A percentile compares a stretch with the other conserved stretches of the same genome.
Conservation (phyloP, 129 eudicot species). For the Flaveria ramosissima region DNA sequence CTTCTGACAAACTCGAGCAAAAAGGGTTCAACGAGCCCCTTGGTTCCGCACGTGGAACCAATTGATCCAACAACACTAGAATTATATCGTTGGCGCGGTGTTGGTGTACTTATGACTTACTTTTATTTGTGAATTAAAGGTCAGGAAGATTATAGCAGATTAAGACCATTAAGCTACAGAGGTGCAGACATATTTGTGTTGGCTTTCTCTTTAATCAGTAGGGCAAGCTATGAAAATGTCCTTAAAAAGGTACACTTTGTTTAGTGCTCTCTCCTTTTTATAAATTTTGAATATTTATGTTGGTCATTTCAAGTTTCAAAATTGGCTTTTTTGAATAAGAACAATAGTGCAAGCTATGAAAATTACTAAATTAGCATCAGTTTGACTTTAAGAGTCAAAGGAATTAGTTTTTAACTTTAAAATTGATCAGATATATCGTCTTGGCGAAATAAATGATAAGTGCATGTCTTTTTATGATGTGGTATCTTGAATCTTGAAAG, state of each 20-base stretch:
- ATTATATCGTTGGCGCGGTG: background rate
- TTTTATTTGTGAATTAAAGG: conserved; percentile 42
- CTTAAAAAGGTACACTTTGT: conserved; percentile 80
- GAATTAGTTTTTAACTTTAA: background rate
- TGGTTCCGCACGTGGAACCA: no score
- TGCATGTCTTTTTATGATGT: background rate
- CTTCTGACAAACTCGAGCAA: background rate
- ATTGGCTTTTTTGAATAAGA: conserved; percentile 25
- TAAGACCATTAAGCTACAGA: conserved; percentile 98
- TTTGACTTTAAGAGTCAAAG: conserved; percentile 13
- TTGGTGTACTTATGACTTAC: background rate
- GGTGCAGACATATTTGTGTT: conserved; percentile 96
- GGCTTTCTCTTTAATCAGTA: conserved; percentile 94
- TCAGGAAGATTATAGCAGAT: conserved; percentile 97
- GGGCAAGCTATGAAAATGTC: conserved; percentile 97
- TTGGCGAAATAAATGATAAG: background rate
- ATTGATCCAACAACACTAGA: background rate
- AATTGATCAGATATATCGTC: background rate
- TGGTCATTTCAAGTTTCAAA: conserved; percentile 29
- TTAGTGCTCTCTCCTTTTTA: conserved; percentile 34
- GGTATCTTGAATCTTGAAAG: background rate
- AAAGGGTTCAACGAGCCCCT: background rate
- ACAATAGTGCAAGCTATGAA: background rate
- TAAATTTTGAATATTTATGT: conserved; percentile 14
- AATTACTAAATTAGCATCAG: no score